These are phyloP conservation scores for Atalantia buxifolia DNA, from an alignment of 345 rosid genomes.

Conservation along the genomic window DNA sequence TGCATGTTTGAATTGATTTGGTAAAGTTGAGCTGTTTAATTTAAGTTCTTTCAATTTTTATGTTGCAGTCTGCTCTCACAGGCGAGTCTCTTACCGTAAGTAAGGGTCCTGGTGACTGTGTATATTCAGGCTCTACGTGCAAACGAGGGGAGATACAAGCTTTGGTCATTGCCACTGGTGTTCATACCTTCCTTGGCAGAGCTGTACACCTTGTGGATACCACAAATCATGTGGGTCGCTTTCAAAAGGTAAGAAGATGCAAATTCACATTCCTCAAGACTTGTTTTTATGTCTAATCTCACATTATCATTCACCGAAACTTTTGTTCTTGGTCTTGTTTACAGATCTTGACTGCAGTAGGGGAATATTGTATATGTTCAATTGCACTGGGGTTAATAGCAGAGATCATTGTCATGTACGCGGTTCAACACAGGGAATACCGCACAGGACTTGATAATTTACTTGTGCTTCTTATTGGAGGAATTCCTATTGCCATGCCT, in stretches of 20 bases:
- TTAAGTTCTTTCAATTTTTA: background rate
- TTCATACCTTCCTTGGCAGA: conserved; percentile 86
- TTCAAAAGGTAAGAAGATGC: conserved; percentile 49
- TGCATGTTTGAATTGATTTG: background rate
- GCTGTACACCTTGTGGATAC: conserved; percentile 88
- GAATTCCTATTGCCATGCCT: conserved; percentile 78
- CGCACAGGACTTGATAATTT: conserved; percentile 87
- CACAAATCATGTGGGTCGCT: conserved; percentile 91
- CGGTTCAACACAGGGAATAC: conserved; percentile 68
- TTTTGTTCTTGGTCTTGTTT: background rate
- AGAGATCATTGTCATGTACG: conserved; percentile 84
- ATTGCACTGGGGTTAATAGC: conserved; percentile 71
- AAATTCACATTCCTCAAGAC: background rate
- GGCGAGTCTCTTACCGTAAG: conserved; percentile 95
- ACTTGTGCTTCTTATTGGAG: conserved; percentile 65
- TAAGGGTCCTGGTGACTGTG: conserved; percentile 78
- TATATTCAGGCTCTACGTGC: conserved; percentile 91
- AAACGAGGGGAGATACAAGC: conserved; percentile 93
- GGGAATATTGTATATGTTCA: conserved; percentile 86
- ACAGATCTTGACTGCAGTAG: conserved; percentile 76
- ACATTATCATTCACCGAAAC: background rate
- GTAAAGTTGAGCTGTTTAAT: background rate
- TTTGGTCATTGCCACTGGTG: conserved; percentile 82
- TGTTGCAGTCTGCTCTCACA: conserved; percentile 60
- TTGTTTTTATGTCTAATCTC: background rate